A percentile compares a stretch with the other conserved stretches of the same genome.
Evolutionary conservation across 2,329 filamentous ascomycete species (phyloP).

Genomic region (Pseudocercospora pini-densiflorae): DNA sequence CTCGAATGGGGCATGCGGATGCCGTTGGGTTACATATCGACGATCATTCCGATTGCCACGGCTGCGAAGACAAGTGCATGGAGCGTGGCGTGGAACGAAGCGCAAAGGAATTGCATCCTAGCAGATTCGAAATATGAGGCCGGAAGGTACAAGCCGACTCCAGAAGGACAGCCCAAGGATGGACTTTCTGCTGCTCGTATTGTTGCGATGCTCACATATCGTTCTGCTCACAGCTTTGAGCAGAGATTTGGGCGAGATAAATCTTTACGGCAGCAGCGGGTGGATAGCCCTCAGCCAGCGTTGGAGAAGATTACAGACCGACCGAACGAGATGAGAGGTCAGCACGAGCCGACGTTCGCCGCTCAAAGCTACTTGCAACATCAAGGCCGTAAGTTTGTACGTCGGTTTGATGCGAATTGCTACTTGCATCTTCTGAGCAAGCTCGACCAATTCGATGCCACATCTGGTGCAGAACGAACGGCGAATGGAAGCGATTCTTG

Average conservation of each 20-base stretch:
- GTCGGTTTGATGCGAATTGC: slow-evolving; percentile 95
- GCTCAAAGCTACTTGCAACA: slow-evolving; percentile 97
- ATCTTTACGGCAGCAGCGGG: neutral
- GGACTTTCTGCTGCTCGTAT: neutral
- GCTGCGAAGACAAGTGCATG: neutral
- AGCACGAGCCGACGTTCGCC: slow-evolving; percentile 64
- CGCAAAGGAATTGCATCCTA: neutral
- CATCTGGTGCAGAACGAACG: neutral
- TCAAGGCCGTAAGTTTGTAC: slow-evolving; percentile 94
- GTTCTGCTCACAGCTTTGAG: neutral
- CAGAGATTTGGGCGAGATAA: neutral
- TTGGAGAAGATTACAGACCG: neutral
- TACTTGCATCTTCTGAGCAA: slow-evolving; percentile 99
- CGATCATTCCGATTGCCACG: slow-evolving; percentile 2
- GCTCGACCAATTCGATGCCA: slow-evolving; percentile 90
- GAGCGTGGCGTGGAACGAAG: neutral
- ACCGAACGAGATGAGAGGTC: neutral
- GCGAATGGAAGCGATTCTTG: neutral
- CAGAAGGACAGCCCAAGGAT: neutral
- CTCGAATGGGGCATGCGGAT: neutral
- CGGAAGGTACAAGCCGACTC: neutral
- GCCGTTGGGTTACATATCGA: neutral
- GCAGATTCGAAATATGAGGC: neutral
- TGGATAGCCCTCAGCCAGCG: neutral
- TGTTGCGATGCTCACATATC: neutral